phyloP scores from a whole-genome alignment of 352 stramenopile species.

The Pythium vanterpoolii region DNA sequence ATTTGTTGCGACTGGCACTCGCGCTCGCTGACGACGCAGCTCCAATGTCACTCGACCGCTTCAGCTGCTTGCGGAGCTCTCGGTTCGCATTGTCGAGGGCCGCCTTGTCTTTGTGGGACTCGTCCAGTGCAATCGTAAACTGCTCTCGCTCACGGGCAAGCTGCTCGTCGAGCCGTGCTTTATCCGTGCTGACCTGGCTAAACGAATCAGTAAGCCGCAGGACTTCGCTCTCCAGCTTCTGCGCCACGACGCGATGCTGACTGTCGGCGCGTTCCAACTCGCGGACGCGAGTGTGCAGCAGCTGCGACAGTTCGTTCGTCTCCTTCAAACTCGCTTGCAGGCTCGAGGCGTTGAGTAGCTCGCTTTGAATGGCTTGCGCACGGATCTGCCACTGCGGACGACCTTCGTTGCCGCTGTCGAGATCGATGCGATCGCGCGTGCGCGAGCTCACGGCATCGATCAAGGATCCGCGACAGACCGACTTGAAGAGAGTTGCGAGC shows the following conservation, averaged over 20 bases:
- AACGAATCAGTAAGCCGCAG: conserved; percentile 49
- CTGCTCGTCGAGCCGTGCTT: conserved; percentile 48
- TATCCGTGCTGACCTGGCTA: conserved; percentile 33
- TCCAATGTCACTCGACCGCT: conserved; percentile 56
- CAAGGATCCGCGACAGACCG: conserved; percentile 73
- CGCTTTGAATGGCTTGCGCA: conserved; percentile 66
- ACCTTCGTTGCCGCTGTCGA: conserved; percentile 19
- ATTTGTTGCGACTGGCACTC: conserved; percentile 22
- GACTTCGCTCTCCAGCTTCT: conserved; percentile 77
- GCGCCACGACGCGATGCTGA: conserved; percentile 70
- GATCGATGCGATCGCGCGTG: conserved; percentile 24
- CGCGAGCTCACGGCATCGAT: conserved; percentile 65
- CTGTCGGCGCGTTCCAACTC: conserved; percentile 74
- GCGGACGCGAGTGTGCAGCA: conserved; percentile 59
- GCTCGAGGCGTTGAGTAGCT: conserved; percentile 58
- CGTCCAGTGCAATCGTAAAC: conserved; percentile 65
- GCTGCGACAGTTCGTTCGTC: conserved; percentile 62
- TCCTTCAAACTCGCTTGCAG: conserved; percentile 60
- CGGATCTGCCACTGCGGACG: conserved; percentile 70
- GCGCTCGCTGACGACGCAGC: neutral
- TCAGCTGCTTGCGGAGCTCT: conserved; percentile 77
- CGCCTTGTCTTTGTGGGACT: conserved; percentile 82
- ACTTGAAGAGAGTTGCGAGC: conserved; percentile 60
- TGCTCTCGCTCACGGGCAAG: conserved; percentile 70
- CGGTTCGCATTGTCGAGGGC: conserved; percentile 64